Evolutionary conservation across 129 eudicot genomes (phyloP).

Genomic region (Saussurea involucrata): DNA sequence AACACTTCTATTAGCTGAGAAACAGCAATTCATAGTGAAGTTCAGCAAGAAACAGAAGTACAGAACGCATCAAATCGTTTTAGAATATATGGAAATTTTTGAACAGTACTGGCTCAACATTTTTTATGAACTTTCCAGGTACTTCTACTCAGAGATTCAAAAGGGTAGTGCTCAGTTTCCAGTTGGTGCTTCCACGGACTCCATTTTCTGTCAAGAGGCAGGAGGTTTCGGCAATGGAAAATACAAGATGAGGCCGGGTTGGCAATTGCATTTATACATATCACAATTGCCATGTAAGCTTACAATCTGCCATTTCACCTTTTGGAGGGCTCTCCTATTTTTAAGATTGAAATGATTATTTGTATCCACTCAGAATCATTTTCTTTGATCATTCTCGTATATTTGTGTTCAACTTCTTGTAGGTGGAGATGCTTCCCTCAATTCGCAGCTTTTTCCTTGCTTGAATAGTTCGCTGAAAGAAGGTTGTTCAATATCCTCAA

Average conservation of each 20-base stretch:
- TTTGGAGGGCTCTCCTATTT: not conserved
- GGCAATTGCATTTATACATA: constrained; percentile 79
- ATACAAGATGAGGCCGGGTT: constrained; percentile 63
- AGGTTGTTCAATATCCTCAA: constrained; percentile 35
- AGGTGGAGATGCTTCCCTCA: constrained; percentile 93
- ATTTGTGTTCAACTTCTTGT: constrained; percentile 20
- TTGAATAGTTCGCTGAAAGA: constrained; percentile 41
- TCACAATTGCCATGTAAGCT: constrained; percentile 92
- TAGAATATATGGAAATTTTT: not conserved
- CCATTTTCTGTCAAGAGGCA: constrained; percentile 43
- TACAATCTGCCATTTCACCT: constrained; percentile 5
- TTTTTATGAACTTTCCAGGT: constrained; percentile 42
- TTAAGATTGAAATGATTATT: not conserved
- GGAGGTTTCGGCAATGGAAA: constrained; percentile 47
- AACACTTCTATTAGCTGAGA: not conserved
- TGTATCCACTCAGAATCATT: not conserved
- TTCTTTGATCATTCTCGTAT: not conserved
- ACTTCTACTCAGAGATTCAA: constrained; percentile 69
- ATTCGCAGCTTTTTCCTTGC: constrained; percentile 67
- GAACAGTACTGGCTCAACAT: not conserved
- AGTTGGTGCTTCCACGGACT: constrained; percentile 33
- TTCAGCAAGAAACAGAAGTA: not conserved
- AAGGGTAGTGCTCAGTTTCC: constrained; percentile 31
- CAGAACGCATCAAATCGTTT: not conserved
- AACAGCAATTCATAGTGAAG: not conserved